Conservation (phyloP, 1,284 basidiomycete genomes). For the Puccinia hordei region DNA sequence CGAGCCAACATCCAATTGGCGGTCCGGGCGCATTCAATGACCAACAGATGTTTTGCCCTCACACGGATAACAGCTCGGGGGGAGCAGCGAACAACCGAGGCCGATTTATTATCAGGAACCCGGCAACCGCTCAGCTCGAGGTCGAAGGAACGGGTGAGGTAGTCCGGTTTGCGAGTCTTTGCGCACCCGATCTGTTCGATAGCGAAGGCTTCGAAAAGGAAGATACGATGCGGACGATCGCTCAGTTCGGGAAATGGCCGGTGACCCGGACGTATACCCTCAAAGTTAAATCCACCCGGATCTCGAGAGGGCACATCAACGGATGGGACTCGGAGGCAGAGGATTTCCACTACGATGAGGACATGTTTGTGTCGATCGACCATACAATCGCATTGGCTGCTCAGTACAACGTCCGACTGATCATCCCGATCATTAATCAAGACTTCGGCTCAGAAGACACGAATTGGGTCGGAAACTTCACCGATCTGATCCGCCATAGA, state of each 20-base stretch:
- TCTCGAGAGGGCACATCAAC: conserved; percentile 44
- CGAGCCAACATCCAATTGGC: conserved; percentile 17
- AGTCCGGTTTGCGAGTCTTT: conserved; percentile 44
- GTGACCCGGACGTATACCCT: conserved; percentile 50
- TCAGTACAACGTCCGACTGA: conserved; percentile 45
- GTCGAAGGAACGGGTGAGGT: conserved; percentile 41
- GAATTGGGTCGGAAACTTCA: conserved; percentile 50
- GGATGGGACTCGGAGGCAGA: conserved; percentile 41
- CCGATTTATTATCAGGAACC: conserved; percentile 42
- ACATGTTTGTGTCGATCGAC: conserved; percentile 50
- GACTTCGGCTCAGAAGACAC: conserved; percentile 51
- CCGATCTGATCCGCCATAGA: conserved; percentile 45
- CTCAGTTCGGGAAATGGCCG: conserved; percentile 48
- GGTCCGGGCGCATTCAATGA: neutral
- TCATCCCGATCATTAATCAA: conserved; percentile 51
- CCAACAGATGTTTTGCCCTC: neutral
- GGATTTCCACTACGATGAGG: conserved; percentile 48
- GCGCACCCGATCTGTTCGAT: conserved; percentile 50
- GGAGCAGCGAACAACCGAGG: conserved; percentile 31
- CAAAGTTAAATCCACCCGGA: conserved; percentile 45
- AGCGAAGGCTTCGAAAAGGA: conserved; percentile 50
- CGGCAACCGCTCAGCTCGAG: conserved; percentile 34
- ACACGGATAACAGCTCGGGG: neutral
- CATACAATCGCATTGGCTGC: conserved; percentile 47
- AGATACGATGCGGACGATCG: conserved; percentile 48